These are phyloP conservation scores for Ophiostoma australiae DNA, from an alignment of 2,329 filamentous ascomycete species.

Conservation along the genomic window DNA sequence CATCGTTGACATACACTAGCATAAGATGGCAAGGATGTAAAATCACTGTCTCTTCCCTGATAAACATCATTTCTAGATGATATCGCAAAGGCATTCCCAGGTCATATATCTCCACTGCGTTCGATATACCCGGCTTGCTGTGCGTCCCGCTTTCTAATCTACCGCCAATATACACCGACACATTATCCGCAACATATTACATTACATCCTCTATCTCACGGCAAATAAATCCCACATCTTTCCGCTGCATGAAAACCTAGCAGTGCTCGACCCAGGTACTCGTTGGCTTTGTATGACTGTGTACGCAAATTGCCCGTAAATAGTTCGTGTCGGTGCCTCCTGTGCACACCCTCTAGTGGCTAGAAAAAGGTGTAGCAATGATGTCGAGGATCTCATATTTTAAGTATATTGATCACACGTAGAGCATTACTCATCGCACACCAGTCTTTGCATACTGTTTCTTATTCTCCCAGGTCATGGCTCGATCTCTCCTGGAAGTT, in stretches of 20 bases:
- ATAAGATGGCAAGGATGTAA: not conserved
- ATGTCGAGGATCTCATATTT: not conserved
- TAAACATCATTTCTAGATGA: not conserved
- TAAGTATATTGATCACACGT: not conserved
- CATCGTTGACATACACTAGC: not conserved
- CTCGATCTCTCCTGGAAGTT: not conserved
- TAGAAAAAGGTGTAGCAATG: not conserved
- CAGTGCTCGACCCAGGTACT: not conserved
- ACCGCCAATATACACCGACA: not conserved
- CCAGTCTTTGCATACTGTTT: not conserved
- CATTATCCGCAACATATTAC: not conserved
- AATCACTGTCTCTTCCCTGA: not conserved
- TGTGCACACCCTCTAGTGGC: not conserved
- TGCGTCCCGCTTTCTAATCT: not conserved
- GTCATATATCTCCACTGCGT: not conserved
- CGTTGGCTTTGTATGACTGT: not conserved
- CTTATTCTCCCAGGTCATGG: not conserved
- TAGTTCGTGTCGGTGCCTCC: not conserved
- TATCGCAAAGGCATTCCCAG: not conserved
- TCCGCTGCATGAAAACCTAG: not conserved
- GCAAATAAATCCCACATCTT: not conserved
- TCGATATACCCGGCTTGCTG: not conserved
- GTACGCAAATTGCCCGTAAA: not conserved
- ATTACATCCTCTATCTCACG: not conserved
- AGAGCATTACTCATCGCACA: not conserved